Conservation (phyloP, 1,284 basidiomycete species). For the Melampsora americana region DNA sequence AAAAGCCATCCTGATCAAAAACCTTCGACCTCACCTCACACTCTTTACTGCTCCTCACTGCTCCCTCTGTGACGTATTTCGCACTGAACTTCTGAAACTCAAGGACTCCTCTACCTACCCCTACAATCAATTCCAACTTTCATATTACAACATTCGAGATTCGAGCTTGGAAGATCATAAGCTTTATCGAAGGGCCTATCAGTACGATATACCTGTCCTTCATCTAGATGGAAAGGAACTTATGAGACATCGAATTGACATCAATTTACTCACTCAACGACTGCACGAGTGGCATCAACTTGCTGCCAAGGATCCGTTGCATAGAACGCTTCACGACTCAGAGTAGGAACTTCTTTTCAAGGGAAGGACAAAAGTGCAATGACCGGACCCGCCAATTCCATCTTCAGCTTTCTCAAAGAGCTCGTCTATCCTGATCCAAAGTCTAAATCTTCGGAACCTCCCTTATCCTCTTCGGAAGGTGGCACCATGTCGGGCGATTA, state of each 20-base stretch:
- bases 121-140: slow-evolving; percentile 47
- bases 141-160: slow-evolving; percentile 52
- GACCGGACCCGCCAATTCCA: too few species aligned
- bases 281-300: background rate
- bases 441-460: too few species aligned
- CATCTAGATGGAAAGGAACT: slow-evolving; percentile 46
- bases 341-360: too few species aligned
- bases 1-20: background rate
- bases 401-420: too few species aligned
- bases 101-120: slow-evolving; percentile 4
- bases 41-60: slow-evolving; percentile 53
- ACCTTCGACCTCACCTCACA: slow-evolving; percentile 43
- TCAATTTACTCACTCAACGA: background rate
- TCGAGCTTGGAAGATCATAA: slow-evolving; percentile 48
- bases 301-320: too few species aligned
- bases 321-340: too few species aligned
- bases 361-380: too few species aligned
- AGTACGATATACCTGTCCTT: slow-evolving; percentile 53
- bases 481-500: too few species aligned
- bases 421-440: too few species aligned
- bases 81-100: slow-evolving; percentile 47
- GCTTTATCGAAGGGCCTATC: slow-evolving; percentile 52
- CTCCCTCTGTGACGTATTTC: slow-evolving; percentile 51
- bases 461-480: too few species aligned
- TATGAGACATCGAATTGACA: slow-evolving; percentile 20